Base-by-base conservation (phyloP, 495 filamentous ascomycete species). In the Xylaria acuta region DNA sequence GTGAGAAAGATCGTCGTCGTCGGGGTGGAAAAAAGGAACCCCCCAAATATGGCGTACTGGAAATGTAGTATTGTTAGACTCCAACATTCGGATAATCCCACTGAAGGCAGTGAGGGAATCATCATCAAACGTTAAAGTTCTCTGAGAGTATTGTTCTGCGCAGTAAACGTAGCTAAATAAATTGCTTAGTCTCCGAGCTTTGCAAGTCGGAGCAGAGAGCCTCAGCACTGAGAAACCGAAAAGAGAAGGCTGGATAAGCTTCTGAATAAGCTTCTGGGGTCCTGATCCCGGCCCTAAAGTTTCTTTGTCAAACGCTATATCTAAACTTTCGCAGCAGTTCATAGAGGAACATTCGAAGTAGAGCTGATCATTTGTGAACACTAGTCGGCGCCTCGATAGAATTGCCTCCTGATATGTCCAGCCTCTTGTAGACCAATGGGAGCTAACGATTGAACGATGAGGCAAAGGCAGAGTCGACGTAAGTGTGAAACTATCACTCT, bases 331-430 rank as follows among this genome's bases (percentile, higher is more conserved):
- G 27, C 32, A 45, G 41, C 74, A 74, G 41, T 73, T 51, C 75
- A 74, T 81, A 1, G 54, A 56, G 25, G 76, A 67, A 67, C 82
- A 85, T 27, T 82, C 78, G 64, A 80, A 86, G 51, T 80, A 82
- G 34, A 79, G 67, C 54, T 83, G 81, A 6, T 77, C 40, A 5
- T 80, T 73, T 0, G 73, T 79, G 56, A 86, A 77, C 40, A 76
- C 78, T 7, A 86, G 66, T 3, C 81, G 72, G 0, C 82, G 76
- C 27, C 67, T 64, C 8, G 79, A 80, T 16, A 84, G 70, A 6
- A 83, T 20, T 0, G 66, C 77, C 73, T 85, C 82, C 70, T 86
- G 84, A 67, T 75, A 83, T 2, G 83, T 85, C 83, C 83, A 85
- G 9, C 75, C 83, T 64, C 83, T 70, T 7, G 75, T 80, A 5